Evolutionary conservation across 495 filamentous ascomycete genomes (phyloP).

Genomic region (Talaromyces stipitatus): DNA sequence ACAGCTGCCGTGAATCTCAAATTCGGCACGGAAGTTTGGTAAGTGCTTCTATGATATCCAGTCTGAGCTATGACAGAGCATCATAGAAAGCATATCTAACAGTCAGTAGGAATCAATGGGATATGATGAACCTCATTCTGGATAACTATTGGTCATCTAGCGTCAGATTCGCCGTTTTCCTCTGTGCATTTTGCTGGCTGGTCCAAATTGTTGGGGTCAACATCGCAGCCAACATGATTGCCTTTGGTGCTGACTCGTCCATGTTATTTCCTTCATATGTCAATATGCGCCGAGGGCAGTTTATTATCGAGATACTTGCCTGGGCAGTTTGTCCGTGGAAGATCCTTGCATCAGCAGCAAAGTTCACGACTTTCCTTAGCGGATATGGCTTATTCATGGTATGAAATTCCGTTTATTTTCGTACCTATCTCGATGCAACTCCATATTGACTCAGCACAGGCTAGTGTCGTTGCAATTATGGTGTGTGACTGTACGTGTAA

Average conservation of each 20-base stretch:
- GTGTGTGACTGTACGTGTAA: constrained; percentile 40
- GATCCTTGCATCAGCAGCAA: constrained; percentile 35
- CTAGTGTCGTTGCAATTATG: constrained; percentile 48
- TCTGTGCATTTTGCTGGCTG: constrained; percentile 21
- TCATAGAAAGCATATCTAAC: neutral
- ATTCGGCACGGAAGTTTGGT: constrained; percentile 26
- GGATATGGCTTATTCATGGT: constrained; percentile 37
- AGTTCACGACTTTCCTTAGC: constrained; percentile 37
- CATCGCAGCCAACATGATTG: constrained; percentile 27
- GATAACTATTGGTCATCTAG: constrained; percentile 18
- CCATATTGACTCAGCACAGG: neutral
- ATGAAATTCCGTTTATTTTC: neutral
- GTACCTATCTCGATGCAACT: neutral
- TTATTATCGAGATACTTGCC: constrained; percentile 22
- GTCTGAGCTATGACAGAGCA: neutral
- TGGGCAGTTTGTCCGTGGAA: constrained; percentile 42
- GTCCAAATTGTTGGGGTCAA: constrained; percentile 24
- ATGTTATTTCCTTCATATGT: constrained; percentile 28
- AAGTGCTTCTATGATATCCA: neutral
- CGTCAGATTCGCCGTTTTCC: constrained; percentile 29
- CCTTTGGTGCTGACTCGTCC: constrained; percentile 20
- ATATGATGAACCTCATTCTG: constrained; percentile 23
- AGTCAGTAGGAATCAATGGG: constrained; percentile 23
- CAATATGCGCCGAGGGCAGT: constrained; percentile 30
- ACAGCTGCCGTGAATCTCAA: constrained; percentile 32